A percentile compares a stretch with the other conserved stretches of the same genome.
Evolutionary conservation across 345 rosid species (phyloP).

Genomic region (Orychophragmus violaceus): DNA sequence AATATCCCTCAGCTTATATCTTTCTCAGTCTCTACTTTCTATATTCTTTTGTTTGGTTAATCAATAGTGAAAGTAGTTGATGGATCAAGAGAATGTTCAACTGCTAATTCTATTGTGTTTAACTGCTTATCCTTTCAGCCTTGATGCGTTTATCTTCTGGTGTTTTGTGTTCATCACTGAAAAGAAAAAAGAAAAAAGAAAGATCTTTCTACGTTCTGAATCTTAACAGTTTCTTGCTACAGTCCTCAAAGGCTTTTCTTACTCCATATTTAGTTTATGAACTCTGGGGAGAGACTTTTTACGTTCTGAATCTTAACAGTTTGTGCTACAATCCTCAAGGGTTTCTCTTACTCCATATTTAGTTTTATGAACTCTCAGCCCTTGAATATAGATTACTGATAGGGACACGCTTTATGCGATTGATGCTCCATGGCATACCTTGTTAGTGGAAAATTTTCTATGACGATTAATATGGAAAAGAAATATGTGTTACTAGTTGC

Average conservation of each 20-base stretch:
- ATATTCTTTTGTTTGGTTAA: neutral
- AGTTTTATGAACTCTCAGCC: neutral
- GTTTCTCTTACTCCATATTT: too few species aligned
- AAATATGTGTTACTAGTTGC: neutral
- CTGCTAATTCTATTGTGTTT: too few species aligned
- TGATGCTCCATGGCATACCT: neutral
- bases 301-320: too few species aligned
- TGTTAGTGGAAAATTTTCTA: neutral
- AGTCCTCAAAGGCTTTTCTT: too few species aligned
- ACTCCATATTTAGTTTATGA: too few species aligned
- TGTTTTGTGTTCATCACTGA: neutral
- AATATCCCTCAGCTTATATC: neutral
- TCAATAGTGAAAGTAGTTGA: slow-evolving; percentile 1
- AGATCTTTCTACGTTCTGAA: neutral
- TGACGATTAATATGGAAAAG: neutral
- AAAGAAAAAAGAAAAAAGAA: too few species aligned
- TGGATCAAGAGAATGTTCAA: neutral
- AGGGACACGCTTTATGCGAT: neutral
- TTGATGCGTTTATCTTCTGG: neutral
- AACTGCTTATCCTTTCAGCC: neutral
- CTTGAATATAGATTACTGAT: neutral
- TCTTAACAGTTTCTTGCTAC: too few species aligned
- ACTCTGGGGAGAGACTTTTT: too few species aligned
- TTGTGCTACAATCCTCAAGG: too few species aligned
- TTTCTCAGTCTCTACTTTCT: neutral